phyloP scores from a whole-genome alignment of 2,329 filamentous ascomycete genomes.

The Aspergillus thermomutatus region DNA sequence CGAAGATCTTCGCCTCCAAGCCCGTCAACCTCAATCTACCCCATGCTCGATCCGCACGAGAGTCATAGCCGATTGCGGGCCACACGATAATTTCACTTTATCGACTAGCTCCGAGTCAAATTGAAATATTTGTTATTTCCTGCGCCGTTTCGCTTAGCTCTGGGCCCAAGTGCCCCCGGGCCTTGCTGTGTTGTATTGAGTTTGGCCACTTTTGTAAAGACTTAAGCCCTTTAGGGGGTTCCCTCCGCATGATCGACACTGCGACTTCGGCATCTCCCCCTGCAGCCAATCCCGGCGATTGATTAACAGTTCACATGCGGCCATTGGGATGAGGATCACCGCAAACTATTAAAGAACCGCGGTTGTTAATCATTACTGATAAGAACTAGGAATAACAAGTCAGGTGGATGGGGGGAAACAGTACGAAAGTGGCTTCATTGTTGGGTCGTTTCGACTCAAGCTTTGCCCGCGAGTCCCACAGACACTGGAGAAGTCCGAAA shows the following conservation, averaged over 20 bases:
- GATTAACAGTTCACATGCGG: conserved; percentile 12
- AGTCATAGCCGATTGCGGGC: not conserved
- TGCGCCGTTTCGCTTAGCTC: not conserved
- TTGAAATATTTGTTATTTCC: not conserved
- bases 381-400: not conserved
- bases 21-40: not conserved
- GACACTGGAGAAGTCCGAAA: not conserved
- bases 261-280: conserved; percentile 5
- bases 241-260: conserved; percentile 8
- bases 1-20: not conserved
- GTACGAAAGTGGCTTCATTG: not conserved
- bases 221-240: not conserved
- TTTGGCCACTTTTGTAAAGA: not conserved
- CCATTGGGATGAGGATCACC: conserved; percentile 11
- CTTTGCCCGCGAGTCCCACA: not conserved
- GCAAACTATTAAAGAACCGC: conserved; percentile 15
- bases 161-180: not conserved
- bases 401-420: not conserved
- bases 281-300: conserved; percentile 5
- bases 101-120: not conserved
- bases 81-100: not conserved
- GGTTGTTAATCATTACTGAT: conserved; percentile 8
- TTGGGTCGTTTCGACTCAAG: not conserved
- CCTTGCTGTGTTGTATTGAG: not conserved
- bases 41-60: not conserved